Conservation (phyloP, 495 filamentous ascomycete species). For the Pseudomonodictys pantanalensis region DNA sequence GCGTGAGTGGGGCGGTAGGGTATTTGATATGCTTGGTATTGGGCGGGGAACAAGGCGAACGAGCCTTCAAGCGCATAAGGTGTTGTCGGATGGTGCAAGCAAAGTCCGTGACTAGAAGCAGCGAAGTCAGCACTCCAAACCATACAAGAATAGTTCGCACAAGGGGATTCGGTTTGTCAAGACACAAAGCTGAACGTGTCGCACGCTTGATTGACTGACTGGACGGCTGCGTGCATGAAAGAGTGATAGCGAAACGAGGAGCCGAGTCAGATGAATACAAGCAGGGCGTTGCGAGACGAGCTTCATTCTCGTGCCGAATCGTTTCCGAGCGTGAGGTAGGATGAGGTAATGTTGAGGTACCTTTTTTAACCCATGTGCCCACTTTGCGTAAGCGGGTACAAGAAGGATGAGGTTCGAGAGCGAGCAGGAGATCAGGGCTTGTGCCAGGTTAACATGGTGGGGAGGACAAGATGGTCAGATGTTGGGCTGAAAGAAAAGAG, state of each 20-base stretch:
- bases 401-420: conserved; percentile 9
- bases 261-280: conserved; percentile 36
- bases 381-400: too few species aligned
- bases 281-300: conserved; percentile 6
- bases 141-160: too few species aligned
- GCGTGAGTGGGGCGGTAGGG: conserved; percentile 13
- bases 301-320: too few species aligned
- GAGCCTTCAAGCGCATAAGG: conserved; percentile 16
- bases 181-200: conserved; percentile 36
- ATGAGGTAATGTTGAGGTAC: too few species aligned
- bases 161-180: conserved; percentile 24
- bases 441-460: conserved; percentile 20
- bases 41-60: too few species aligned
- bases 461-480: conserved; percentile 17
- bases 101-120: conserved; percentile 21
- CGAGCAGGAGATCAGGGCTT: conserved; percentile 28
- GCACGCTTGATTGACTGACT: conserved; percentile 28
- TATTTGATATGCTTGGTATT: conserved; percentile 25
- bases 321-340: conserved; percentile 19
- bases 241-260: conserved; percentile 12
- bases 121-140: conserved; percentile 31
- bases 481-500: conserved; percentile 7
- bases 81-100: too few species aligned
- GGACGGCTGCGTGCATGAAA: conserved; percentile 24
- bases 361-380: conserved; percentile 35